A percentile compares a stretch with the other conserved stretches of the same genome.
phyloP scores from a whole-genome alignment of 371 early-diverging fungal species.

The Rhizopus microsporus region DNA sequence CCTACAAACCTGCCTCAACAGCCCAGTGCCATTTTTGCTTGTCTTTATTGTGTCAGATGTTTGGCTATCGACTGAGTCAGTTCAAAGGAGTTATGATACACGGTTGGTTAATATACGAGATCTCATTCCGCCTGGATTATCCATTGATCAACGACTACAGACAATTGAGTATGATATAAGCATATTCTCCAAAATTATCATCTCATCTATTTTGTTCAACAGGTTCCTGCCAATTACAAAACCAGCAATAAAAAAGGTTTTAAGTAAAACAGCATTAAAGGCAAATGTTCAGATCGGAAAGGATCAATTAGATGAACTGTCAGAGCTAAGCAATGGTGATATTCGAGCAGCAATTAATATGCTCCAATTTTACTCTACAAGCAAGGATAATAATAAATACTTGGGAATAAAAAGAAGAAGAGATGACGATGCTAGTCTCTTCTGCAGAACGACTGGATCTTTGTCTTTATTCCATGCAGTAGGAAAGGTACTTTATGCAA shows the following conservation, averaged over 20 bases:
- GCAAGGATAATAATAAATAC: neutral
- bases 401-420: slow-evolving; percentile 8
- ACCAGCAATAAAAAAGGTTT: slow-evolving; percentile 13
- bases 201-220: neutral
- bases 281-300: slow-evolving; percentile 9
- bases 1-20: slow-evolving; percentile 6
- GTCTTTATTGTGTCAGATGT: slow-evolving; percentile 31
- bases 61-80: neutral
- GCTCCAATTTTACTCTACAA: slow-evolving; percentile 33
- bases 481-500: slow-evolving; percentile 46
- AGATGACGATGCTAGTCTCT: neutral
- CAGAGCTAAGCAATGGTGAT: slow-evolving; percentile 36
- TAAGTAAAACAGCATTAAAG: slow-evolving; percentile 12
- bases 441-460: slow-evolving; percentile 17
- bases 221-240: slow-evolving; percentile 35
- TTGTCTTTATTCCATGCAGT: slow-evolving; percentile 41
- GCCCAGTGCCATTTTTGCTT: slow-evolving; percentile 19
- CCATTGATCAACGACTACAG: neutral
- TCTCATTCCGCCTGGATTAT: slow-evolving; percentile 10
- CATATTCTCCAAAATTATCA: neutral
- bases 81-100: neutral
- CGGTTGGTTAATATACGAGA: slow-evolving; percentile 5
- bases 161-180: slow-evolving; percentile 7
- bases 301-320: slow-evolving; percentile 16
- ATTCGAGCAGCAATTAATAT: slow-evolving; percentile 43